Conservation (phyloP, 2,329 filamentous ascomycete species). For the Fusarium circinatum region DNA sequence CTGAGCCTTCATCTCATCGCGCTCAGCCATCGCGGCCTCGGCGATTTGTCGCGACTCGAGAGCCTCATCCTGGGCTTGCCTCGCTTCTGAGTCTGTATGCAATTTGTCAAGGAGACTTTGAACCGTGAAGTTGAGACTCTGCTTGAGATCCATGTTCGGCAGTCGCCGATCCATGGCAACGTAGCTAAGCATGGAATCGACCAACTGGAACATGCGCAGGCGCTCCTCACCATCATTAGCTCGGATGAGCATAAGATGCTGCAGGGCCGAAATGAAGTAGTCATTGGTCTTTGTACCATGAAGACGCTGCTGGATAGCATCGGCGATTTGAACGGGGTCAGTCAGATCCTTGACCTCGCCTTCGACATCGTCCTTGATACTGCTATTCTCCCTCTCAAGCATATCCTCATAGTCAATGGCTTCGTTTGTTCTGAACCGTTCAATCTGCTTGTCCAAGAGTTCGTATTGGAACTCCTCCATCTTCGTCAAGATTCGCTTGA, state of each 20-base stretch:
- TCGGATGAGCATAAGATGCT: slow-evolving; percentile 92
- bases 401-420: slow-evolving; percentile 99
- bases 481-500: slow-evolving; percentile 93
- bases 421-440: slow-evolving; percentile 91
- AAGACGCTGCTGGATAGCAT: slow-evolving; percentile 89
- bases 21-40: slow-evolving; percentile 93
- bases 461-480: slow-evolving; percentile 99
- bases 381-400: slow-evolving; percentile 89
- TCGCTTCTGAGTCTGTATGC: slow-evolving; percentile 94
- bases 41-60: slow-evolving; percentile 91
- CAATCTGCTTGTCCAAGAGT: slow-evolving; percentile 97
- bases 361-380: slow-evolving; percentile 87
- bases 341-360: slow-evolving; percentile 90
- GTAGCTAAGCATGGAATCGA: slow-evolving; percentile 98
- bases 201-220: slow-evolving; percentile 94
- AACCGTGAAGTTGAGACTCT: slow-evolving; percentile 96
- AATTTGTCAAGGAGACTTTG: slow-evolving; percentile 95
- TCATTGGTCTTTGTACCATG: slow-evolving; percentile 87
- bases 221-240: slow-evolving; percentile 93
- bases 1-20: slow-evolving; percentile 91
- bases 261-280: slow-evolving; percentile 94
- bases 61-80: slow-evolving; percentile 91
- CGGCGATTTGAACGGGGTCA: slow-evolving; percentile 91
- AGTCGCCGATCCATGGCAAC: slow-evolving; percentile 97
- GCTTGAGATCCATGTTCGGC: slow-evolving; percentile 97